Evolutionary conservation across 202 grass and related monocot species (phyloP).

Genomic region (Digitaria exilis): DNA sequence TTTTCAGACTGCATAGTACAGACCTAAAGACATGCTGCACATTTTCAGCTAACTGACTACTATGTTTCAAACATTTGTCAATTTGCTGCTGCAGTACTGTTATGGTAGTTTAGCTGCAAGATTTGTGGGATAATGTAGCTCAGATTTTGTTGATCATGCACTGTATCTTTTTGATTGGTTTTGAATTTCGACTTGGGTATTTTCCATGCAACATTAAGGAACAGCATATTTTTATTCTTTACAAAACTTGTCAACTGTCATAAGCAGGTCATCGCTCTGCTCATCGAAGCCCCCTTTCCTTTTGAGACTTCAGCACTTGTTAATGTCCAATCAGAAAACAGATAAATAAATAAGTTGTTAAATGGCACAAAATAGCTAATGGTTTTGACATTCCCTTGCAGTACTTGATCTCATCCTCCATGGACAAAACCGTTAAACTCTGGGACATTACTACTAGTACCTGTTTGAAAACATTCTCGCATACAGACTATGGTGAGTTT

Average conservation of each 20-base stretch:
- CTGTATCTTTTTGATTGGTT: neutral
- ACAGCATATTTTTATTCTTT: neutral
- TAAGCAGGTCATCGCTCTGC: neutral
- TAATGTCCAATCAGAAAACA: neutral
- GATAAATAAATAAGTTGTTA: neutral
- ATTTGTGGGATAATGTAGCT: neutral
- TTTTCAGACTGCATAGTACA: slow-evolving; percentile 3
- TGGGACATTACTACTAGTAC: slow-evolving; percentile 77
- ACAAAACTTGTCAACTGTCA: neutral
- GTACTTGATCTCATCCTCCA: slow-evolving; percentile 97
- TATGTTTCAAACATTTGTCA: neutral
- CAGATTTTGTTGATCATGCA: slow-evolving; percentile 5
- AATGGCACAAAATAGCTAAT: neutral
- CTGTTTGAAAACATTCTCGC: slow-evolving; percentile 97
- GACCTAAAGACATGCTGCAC: neutral
- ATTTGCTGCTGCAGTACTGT: neutral
- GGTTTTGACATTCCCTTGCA: slow-evolving; percentile 41
- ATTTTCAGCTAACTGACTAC: neutral
- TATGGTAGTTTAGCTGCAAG: neutral
- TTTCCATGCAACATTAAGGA: neutral
- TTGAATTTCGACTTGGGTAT: neutral
- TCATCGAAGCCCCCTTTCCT: slow-evolving; percentile 3
- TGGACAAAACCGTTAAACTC: slow-evolving; percentile 97
- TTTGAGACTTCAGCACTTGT: neutral
- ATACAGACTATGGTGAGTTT: slow-evolving; percentile 93